Percentiles rank a stretch among this genome's conserved stretches.
phyloP scores from a whole-genome alignment of 805 yeast species.

The Lachancea sp. region DNA sequence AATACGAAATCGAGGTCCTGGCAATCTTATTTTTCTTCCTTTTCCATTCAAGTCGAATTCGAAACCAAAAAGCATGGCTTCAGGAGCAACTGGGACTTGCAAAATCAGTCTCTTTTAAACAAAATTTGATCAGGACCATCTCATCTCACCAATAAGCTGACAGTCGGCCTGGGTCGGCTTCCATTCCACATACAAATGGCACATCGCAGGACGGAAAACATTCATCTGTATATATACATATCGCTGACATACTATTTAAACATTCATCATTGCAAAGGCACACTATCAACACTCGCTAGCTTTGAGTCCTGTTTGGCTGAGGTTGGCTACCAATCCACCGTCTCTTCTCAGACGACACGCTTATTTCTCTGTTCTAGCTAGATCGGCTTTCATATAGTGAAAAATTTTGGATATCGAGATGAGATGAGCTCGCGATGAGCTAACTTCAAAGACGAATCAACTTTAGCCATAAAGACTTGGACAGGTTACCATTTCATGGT shows the following conservation, averaged over 20 bases:
- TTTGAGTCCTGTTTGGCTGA: no score
- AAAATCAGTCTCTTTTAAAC: no score
- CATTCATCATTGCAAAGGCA: neutral
- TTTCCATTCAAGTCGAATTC: no score
- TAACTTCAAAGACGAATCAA: neutral
- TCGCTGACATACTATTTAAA: neutral
- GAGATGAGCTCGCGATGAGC: constrained; percentile 8
- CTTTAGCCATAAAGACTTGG: neutral
- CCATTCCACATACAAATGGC: neutral
- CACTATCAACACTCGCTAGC: neutral
- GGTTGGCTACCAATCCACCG: neutral
- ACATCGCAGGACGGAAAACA: neutral
- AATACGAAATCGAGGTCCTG: no score
- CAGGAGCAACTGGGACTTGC: no score
- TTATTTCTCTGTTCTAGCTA: neutral
- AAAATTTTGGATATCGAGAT: constrained; percentile 4
- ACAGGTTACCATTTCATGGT: constrained; percentile 1
- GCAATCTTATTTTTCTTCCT: no score
- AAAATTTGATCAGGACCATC: no score
- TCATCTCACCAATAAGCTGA: no score
- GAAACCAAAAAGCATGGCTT: no score
- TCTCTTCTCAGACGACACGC: neutral
- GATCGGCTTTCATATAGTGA: neutral
- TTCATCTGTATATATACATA: neutral
- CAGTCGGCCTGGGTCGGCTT: neutral